Evolutionary conservation across 805 yeast genomes (phyloP).

Genomic region (Tetrapisispora nanseiensis): DNA sequence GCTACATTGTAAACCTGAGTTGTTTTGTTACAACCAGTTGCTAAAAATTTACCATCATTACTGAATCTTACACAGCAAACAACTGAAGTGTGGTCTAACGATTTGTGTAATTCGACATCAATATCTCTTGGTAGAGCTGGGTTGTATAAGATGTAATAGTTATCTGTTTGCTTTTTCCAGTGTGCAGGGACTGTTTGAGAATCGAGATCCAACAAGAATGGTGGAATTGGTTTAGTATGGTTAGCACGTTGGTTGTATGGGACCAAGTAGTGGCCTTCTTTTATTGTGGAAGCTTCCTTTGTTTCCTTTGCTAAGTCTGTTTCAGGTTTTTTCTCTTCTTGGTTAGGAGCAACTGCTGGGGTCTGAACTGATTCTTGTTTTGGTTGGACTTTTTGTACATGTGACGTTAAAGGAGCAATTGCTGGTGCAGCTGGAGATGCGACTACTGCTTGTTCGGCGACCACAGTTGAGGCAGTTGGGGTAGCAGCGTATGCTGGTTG

Average conservation of each 20-base stretch:
- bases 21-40: constrained; percentile 93
- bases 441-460: constrained; percentile 8
- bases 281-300: not conserved
- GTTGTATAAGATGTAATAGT: constrained; percentile 82
- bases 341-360: not conserved
- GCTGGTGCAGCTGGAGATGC: constrained; percentile 12
- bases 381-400: constrained; percentile 2
- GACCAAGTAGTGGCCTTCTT: constrained; percentile 27
- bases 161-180: constrained; percentile 72
- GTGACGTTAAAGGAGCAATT: constrained; percentile 15
- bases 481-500: constrained; percentile 7
- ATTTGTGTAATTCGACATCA: constrained; percentile 82
- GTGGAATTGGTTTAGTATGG: constrained; percentile 70
- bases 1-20: constrained; percentile 91
- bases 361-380: constrained; percentile 3
- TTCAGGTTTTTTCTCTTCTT: not conserved
- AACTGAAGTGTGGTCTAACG: constrained; percentile 86
- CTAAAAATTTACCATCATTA: constrained; percentile 82
- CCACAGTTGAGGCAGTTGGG: constrained; percentile 5
- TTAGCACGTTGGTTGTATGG: constrained; percentile 33
- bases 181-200: constrained; percentile 65
- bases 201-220: constrained; percentile 72
- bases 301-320: constrained; percentile 10
- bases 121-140: constrained; percentile 68
- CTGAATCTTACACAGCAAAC: constrained; percentile 95